Percentiles rank a stretch among this genome's conserved stretches.
These are phyloP conservation scores for Eutrema heterophyllum DNA, from an alignment of 345 rosid species.

Conservation along the genomic window DNA sequence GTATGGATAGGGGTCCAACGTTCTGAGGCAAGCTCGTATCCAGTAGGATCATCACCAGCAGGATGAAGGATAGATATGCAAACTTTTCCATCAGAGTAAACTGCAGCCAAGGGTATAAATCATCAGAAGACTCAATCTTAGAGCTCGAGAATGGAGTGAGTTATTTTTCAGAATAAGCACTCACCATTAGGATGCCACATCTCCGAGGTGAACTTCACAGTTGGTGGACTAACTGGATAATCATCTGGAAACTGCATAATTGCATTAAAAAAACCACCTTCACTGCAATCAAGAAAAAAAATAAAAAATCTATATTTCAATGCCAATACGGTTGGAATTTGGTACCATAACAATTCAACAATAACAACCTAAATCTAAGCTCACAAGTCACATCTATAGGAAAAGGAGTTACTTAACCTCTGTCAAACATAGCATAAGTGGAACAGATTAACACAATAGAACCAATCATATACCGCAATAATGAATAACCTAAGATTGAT, in stretches of 20 bases:
- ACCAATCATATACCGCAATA: not conserved
- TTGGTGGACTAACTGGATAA: conserved; percentile 73
- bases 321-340: not conserved
- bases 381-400: not conserved
- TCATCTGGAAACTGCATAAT: conserved; percentile 66
- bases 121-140: conserved; percentile 4
- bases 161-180: not conserved
- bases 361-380: not conserved
- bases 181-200: conserved; percentile 93
- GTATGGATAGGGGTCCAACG: conserved; percentile 91
- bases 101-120: conserved; percentile 31
- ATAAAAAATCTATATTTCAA: not conserved
- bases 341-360: not conserved
- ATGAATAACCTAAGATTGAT: not conserved
- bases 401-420: not conserved
- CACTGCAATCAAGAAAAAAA: conserved; percentile 40
- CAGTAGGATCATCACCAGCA: conserved; percentile 92
- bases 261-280: conserved; percentile 83
- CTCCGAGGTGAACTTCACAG: conserved; percentile 73
- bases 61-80: conserved; percentile 93
- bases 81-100: conserved; percentile 73
- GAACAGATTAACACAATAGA: not conserved
- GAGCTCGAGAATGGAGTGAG: not conserved
- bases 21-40: conserved; percentile 86
- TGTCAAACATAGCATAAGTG: not conserved